A percentile compares a stretch with the other conserved stretches of the same genome.
phyloP scores from a whole-genome alignment of 2,329 filamentous ascomycete genomes.

The Bipolaris victoriae region DNA sequence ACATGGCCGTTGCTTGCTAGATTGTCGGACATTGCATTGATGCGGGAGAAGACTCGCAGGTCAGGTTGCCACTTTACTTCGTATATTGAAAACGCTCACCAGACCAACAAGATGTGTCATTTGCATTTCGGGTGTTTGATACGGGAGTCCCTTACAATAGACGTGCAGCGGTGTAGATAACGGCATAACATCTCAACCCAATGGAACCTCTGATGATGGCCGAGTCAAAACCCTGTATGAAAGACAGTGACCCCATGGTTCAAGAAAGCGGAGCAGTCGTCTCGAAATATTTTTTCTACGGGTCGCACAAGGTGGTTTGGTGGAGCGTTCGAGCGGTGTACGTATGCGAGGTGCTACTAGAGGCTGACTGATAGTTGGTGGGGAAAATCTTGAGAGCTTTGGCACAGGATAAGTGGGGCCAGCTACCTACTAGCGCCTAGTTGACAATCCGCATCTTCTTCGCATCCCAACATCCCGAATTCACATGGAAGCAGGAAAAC shows the following conservation, averaged over 20 bases:
- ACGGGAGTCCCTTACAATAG: background rate
- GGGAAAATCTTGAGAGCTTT: conserved; percentile 9
- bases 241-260: conserved; percentile 43
- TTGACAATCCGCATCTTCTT: conserved; percentile 11
- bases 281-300: no score
- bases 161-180: background rate
- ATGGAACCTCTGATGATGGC: background rate
- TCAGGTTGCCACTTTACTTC: background rate
- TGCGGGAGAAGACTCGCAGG: background rate
- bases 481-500: background rate
- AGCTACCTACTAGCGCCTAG: conserved; percentile 10
- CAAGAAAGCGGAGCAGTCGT: background rate
- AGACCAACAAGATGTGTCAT: background rate
- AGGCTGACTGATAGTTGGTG: conserved; percentile 8
- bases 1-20: background rate
- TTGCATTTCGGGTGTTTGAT: background rate
- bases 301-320: background rate
- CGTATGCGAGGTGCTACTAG: background rate
- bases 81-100: background rate
- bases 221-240: conserved; percentile 38
- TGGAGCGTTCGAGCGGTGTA: background rate
- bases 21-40: background rate
- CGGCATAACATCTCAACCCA: background rate
- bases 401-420: conserved; percentile 4
- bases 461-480: conserved; percentile 4